Percentiles rank a stretch among this genome's conserved stretches.
These are phyloP conservation scores for Aureobasidium vineae DNA, from an alignment of 2,329 filamentous ascomycete species.

Conservation along the genomic window DNA sequence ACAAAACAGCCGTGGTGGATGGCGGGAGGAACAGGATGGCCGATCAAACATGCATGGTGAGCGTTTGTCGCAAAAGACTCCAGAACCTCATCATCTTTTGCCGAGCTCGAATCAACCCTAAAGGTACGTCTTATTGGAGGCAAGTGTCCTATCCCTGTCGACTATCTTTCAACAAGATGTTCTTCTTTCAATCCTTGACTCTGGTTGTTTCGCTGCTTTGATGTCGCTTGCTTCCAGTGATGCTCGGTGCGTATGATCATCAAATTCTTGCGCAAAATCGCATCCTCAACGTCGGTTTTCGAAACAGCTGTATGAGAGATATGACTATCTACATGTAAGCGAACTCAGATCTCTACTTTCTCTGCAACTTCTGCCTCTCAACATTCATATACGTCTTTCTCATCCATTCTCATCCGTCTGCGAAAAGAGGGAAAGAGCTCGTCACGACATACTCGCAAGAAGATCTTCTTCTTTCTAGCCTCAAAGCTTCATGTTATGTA, in stretches of 20 bases:
- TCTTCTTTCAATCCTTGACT: neutral
- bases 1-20: neutral
- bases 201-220: neutral
- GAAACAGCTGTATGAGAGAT: conserved; percentile 3
- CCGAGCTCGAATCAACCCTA: conserved; percentile 12
- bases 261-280: too few relatives aligned
- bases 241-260: neutral
- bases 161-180: neutral
- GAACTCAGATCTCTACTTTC: neutral
- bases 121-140: neutral
- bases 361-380: neutral
- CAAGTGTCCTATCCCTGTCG: neutral
- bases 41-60: conserved; percentile 20
- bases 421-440: neutral
- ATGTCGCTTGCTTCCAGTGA: neutral
- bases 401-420: neutral
- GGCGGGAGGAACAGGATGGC: conserved; percentile 13
- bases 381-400: conserved; percentile 7
- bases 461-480: neutral
- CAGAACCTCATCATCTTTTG: neutral
- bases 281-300: neutral
- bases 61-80: conserved; percentile 2
- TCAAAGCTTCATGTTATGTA: neutral
- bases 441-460: neutral
- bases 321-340: neutral